A percentile compares a stretch with the other conserved stretches of the same genome.
These are phyloP conservation scores for Coemansia sp. DNA, from an alignment of 192 early-diverging fungal genomes.

Conservation along the genomic window DNA sequence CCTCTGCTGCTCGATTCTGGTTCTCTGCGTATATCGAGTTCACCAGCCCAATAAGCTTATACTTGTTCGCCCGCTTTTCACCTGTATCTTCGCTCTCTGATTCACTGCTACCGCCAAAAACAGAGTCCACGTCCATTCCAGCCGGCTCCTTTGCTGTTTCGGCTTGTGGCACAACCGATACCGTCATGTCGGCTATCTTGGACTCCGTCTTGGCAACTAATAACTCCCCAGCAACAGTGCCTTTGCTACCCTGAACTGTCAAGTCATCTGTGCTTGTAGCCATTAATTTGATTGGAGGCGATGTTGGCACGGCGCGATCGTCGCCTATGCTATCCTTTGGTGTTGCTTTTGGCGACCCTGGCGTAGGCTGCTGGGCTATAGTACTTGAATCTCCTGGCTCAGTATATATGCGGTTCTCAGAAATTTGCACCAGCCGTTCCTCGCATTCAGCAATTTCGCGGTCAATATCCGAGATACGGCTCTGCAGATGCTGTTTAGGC, in stretches of 20 bases:
- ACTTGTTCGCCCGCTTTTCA: not conserved
- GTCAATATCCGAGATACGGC: slow-evolving; percentile 44
- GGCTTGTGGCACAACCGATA: slow-evolving; percentile 18
- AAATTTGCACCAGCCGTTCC: slow-evolving; percentile 34
- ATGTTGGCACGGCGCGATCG: slow-evolving; percentile 36
- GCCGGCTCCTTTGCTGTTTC: not conserved
- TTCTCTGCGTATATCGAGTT: slow-evolving; percentile 38
- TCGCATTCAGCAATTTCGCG: slow-evolving; percentile 42
- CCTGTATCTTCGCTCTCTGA: not conserved
- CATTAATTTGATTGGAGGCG: slow-evolving; percentile 14
- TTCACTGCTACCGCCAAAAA: not conserved
- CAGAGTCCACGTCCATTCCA: slow-evolving; percentile 8
- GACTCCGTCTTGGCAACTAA: not conserved
- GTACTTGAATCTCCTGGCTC: slow-evolving; percentile 11
- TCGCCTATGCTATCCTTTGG: not conserved
- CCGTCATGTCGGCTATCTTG: slow-evolving; percentile 3
- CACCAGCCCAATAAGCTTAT: slow-evolving; percentile 16
- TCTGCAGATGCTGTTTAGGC: slow-evolving; percentile 19
- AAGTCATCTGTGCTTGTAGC: not conserved
- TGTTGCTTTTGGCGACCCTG: not conserved
- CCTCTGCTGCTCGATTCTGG: slow-evolving; percentile 29
- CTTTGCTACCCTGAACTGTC: not conserved
- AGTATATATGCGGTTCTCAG: slow-evolving; percentile 6
- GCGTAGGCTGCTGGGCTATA: not conserved
- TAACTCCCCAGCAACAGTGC: not conserved